Base-by-base conservation (phyloP, 2,329 filamentous ascomycete species). In the Botrytis cinerea region DNA sequence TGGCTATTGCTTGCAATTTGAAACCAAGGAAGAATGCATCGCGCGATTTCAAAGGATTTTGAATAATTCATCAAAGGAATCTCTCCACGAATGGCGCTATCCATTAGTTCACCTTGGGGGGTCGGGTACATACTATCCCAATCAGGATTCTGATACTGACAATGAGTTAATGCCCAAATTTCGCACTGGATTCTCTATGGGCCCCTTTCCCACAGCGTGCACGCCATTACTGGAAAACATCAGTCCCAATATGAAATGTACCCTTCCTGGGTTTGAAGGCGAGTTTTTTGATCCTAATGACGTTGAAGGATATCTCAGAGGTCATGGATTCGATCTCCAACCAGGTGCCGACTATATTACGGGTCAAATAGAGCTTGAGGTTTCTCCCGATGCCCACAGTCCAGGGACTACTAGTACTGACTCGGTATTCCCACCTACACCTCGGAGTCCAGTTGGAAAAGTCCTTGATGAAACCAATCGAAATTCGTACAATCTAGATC, bases 241-340 rank as follows among this genome's bases (percentile, higher is more conserved):
- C 12, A 83, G 85, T 54, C 79, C 81, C 20, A 83, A 85, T 25
- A 84, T 92, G 76, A 83, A 83, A 32, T 86, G 88, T 75, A 86
- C 85, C 57, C 81, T 90, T 12, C 85, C 87, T 1, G 91, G 89
- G 0, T 92, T 91, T 75, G 87, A 92, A 74, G 92, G 92, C 7
- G 88, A 93, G 69, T 96, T 93, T 85, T 93, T 92, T 77, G 93
- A 96, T 79, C 84, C 90, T 0, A 87, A 93, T 74, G 93, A 96
- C 80, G 90, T 94, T 0, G 92, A 96, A 81, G 85, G 88, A 20
- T 96, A 94, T 79, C 83, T 97, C 4, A 86, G 86, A 59, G 85
- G 87, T 68, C 87, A 87, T 45, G 90, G 90, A 8, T 87, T 94
- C 45, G 80, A 84, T 63, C 89, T 94, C 70, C 87, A 91, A 16